A percentile compares a stretch with the other conserved stretches of the same genome.
These are phyloP conservation scores for Roridomyces roridus DNA, from an alignment of 768 basidiomycete genomes.

Conservation along the genomic window DNA sequence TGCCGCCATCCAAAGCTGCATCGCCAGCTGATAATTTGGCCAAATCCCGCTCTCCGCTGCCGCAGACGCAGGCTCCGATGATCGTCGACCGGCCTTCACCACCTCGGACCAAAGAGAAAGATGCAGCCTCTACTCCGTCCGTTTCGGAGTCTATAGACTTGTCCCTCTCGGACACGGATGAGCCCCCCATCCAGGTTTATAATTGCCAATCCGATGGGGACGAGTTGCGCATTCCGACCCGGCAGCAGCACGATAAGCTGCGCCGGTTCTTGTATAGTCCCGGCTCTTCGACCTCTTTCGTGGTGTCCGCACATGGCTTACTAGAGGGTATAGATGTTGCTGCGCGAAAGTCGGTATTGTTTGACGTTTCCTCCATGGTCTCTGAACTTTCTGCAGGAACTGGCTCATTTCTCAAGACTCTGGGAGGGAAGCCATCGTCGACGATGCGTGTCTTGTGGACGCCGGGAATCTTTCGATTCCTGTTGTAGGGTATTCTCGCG, in stretches of 20 bases:
- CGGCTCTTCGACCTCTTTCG: conserved; percentile 25
- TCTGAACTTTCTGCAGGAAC: conserved; percentile 22
- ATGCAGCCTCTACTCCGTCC: too few species aligned
- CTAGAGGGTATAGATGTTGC: conserved; percentile 36
- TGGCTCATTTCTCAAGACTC: conserved; percentile 19
- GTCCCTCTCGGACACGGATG: not conserved
- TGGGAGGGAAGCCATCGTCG: conserved; percentile 37
- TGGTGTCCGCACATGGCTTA: conserved; percentile 46
- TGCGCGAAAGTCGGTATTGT: conserved; percentile 27
- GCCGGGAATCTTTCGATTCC: conserved; percentile 31
- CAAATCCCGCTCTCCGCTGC: too few species aligned
- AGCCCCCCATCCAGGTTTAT: not conserved
- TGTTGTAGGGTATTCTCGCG: conserved; percentile 47
- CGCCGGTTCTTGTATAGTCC: conserved; percentile 40
- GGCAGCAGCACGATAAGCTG: conserved; percentile 40
- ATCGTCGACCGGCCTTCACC: too few species aligned
- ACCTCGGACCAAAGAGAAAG: too few species aligned
- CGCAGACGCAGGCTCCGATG: too few species aligned
- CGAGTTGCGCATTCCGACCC: conserved; percentile 23
- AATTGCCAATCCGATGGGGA: conserved; percentile 17
- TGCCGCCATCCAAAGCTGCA: too few species aligned
- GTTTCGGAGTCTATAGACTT: not conserved
- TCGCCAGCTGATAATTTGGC: too few species aligned
- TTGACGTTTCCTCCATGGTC: conserved; percentile 1
- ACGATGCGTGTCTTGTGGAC: conserved; percentile 48